Evolutionary conservation across 179 eudicot genomes (phyloP).

Genomic region (Gypsophila paniculata): DNA sequence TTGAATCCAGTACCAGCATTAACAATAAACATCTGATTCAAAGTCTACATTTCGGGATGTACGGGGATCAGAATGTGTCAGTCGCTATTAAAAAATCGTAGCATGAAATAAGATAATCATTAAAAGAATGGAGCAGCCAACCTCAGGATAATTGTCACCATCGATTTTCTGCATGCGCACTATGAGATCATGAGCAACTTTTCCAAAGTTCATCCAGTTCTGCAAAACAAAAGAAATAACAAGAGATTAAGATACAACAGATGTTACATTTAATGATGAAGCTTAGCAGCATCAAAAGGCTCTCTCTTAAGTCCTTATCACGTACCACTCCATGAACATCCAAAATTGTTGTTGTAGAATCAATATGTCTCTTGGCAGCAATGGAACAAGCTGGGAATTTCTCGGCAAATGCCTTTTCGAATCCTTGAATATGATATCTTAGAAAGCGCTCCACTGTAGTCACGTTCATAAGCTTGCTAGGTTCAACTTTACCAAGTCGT

Average conservation of each 20-base stretch:
- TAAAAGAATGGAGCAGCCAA: conserved; percentile 20
- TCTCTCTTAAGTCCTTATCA: not conserved
- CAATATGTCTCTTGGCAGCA: conserved; percentile 85
- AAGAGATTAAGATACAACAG: conserved; percentile 18
- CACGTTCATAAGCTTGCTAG: conserved; percentile 78
- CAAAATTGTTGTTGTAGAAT: conserved; percentile 74
- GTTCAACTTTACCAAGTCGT: conserved; percentile 80
- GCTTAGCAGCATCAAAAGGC: not conserved
- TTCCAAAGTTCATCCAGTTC: conserved; percentile 96
- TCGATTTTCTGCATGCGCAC: conserved; percentile 93
- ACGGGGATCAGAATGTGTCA: conserved; percentile 8
- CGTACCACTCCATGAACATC: conserved; percentile 94
- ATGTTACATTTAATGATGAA: not conserved
- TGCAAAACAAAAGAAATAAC: conserved; percentile 35
- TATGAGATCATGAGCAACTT: conserved; percentile 82
- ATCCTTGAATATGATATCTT: conserved; percentile 87
- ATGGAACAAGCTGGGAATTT: conserved; percentile 97
- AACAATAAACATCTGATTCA: conserved; percentile 90
- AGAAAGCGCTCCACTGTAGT: conserved; percentile 83
- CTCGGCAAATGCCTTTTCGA: conserved; percentile 76
- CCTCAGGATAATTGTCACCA: conserved; percentile 97
- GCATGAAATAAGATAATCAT: not conserved
- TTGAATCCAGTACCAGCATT: conserved; percentile 93
- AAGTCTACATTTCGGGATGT: conserved; percentile 45
- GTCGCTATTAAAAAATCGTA: not conserved